Percentiles rank a stretch among this genome's conserved stretches.
Conservation (phyloP, 148 eudicot species). For the Chenopodium quinoa region DNA sequence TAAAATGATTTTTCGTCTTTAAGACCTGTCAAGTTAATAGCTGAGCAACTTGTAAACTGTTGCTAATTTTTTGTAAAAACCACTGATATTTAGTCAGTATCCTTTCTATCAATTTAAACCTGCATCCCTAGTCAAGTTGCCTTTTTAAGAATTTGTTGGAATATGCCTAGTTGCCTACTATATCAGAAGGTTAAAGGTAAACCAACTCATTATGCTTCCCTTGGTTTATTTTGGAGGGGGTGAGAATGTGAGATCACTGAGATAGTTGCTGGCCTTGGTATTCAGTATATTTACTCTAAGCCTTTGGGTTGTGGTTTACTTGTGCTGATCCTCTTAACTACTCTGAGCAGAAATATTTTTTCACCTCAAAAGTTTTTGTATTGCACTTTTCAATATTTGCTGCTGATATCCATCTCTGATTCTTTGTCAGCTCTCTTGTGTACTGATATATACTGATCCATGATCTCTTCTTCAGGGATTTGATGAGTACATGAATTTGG, state of each 20-base stretch:
- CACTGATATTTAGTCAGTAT: too few relatives aligned
- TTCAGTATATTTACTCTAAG: background rate
- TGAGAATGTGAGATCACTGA: too few relatives aligned
- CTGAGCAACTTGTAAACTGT: too few relatives aligned
- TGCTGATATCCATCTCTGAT: background rate
- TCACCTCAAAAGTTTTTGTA: background rate
- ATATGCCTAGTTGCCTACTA: too few relatives aligned
- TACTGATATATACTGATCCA: background rate
- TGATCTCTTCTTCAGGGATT: constrained; percentile 51
- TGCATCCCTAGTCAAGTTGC: too few relatives aligned
- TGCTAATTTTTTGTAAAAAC: too few relatives aligned
- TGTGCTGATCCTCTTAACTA: background rate
- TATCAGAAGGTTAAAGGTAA: too few relatives aligned
- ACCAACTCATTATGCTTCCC: background rate
- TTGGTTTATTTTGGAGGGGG: background rate
- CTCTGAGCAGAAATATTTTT: background rate
- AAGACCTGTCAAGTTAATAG: background rate
- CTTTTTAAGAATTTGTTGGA: too few relatives aligned
- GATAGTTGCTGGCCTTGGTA: background rate
- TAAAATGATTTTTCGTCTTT: too few relatives aligned
- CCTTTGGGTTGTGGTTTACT: background rate
- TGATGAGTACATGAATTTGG: constrained; percentile 96
- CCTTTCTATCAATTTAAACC: too few relatives aligned
- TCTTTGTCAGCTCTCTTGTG: background rate
- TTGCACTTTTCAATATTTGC: background rate